Percentiles rank a stretch among this genome's conserved stretches.
phyloP scores from a whole-genome alignment of 75 land plant genomes.

The Sequoia sempervirens region DNA sequence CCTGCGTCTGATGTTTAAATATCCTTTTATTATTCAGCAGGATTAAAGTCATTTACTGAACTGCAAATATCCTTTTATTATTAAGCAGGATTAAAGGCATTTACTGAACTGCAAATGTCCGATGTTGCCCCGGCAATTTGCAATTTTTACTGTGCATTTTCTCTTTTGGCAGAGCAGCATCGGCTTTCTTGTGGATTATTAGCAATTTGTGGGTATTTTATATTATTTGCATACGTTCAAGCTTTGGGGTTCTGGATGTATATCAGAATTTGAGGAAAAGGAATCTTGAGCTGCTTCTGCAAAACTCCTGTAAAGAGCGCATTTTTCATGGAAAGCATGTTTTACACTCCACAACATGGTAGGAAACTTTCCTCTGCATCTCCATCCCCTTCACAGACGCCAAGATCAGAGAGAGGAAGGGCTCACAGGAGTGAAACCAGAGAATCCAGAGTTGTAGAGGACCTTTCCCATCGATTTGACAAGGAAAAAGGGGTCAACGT shows the following conservation, averaged over 20 bases:
- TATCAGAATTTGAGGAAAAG: not conserved
- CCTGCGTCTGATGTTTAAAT: not conserved
- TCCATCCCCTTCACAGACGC: slow-evolving; percentile 3
- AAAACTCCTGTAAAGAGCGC: not conserved
- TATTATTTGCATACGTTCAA: not conserved
- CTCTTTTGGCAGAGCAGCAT: not conserved
- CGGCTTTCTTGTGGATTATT: not conserved
- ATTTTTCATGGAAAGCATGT: not conserved
- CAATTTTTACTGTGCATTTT: not conserved
- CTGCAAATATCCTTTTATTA: not conserved
- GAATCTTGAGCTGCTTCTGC: not conserved
- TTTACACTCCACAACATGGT: not conserved
- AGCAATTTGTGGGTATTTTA: not conserved
- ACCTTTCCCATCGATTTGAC: slow-evolving; percentile 21
- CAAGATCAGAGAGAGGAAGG: not conserved
- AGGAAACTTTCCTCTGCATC: not conserved
- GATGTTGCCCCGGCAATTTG: not conserved
- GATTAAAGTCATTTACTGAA: not conserved
- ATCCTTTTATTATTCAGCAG: not conserved
- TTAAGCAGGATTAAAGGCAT: not conserved
- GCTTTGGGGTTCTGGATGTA: not conserved
- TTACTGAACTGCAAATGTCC: not conserved
- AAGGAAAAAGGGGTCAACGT: slow-evolving; percentile 88
- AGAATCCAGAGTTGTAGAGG: not conserved
- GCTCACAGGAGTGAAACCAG: not conserved